These are phyloP conservation scores for Cotoneaster glaucophyllus DNA, from an alignment of 306 rosid species.

Conservation along the genomic window DNA sequence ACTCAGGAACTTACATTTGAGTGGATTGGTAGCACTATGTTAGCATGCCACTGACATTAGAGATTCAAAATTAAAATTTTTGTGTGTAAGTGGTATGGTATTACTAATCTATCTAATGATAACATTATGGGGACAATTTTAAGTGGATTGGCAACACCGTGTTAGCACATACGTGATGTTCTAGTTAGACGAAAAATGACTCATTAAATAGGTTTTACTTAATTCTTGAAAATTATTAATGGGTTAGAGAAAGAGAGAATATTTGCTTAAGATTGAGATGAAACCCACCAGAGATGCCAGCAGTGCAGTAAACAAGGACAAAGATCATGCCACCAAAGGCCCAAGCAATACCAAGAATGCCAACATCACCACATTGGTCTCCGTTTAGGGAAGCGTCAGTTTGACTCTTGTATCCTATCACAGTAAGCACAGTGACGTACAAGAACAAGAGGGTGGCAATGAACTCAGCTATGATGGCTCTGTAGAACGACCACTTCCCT, in stretches of 20 bases:
- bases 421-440: slow-evolving; percentile 51
- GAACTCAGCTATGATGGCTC: slow-evolving; percentile 83
- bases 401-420: slow-evolving; percentile 43
- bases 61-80: no score
- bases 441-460: slow-evolving; percentile 80
- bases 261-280: no score
- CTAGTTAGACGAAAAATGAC: no score
- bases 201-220: no score
- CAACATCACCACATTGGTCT: slow-evolving; percentile 28
- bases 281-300: slow-evolving; percentile 35
- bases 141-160: no score
- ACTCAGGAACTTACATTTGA: not conserved
- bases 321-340: slow-evolving; percentile 41
- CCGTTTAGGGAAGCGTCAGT: not conserved
- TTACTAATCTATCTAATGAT: no score
- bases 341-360: slow-evolving; percentile 34
- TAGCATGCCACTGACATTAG: not conserved
- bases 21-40: not conserved
- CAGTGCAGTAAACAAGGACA: slow-evolving; percentile 39
- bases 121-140: no score
- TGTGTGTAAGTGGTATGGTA: no score
- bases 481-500: slow-evolving; percentile 61
- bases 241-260: no score
- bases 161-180: no score
- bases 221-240: no score